phyloP scores from a whole-genome alignment of 345 rosid genomes.

The Bretschneidera sinensis region DNA sequence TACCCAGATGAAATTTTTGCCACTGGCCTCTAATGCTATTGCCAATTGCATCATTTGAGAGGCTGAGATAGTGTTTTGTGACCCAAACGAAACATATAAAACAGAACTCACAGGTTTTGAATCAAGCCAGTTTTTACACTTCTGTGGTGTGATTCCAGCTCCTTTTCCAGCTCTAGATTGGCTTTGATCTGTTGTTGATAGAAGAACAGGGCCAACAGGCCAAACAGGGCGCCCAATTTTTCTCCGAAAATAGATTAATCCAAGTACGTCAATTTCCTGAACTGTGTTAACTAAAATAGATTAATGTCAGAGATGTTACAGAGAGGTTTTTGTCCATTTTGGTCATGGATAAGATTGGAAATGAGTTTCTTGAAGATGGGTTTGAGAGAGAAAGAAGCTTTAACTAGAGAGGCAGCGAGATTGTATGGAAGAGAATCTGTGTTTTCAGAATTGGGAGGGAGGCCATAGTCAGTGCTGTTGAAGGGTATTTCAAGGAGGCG shows the following conservation, averaged over 20 bases:
- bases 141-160: not conserved
- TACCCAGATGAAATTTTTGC: constrained; percentile 30
- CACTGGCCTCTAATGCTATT: constrained; percentile 22
- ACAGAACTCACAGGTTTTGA: constrained; percentile 17
- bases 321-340: constrained; percentile 23
- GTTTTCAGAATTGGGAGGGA: constrained; percentile 67
- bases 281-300: constrained; percentile 23
- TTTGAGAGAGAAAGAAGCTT: constrained; percentile 49
- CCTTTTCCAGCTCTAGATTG: constrained; percentile 5
- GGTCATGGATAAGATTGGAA: constrained; percentile 8
- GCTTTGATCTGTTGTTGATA: constrained; percentile 19
- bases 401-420: constrained; percentile 43
- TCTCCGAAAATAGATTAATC: constrained; percentile 26
- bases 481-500: constrained; percentile 56
- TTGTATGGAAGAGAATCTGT: constrained; percentile 61
- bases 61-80: constrained; percentile 17
- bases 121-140: constrained; percentile 18
- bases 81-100: constrained; percentile 26
- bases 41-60: constrained; percentile 29
- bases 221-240: constrained; percentile 26
- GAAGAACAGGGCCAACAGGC: constrained; percentile 37
- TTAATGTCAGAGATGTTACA: constrained; percentile 48
- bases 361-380: constrained; percentile 38
- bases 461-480: constrained; percentile 54
- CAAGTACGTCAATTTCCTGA: constrained; percentile 30